Base-by-base conservation (phyloP, 1,139 yeast species). In the Geotrichum fermentans region DNA sequence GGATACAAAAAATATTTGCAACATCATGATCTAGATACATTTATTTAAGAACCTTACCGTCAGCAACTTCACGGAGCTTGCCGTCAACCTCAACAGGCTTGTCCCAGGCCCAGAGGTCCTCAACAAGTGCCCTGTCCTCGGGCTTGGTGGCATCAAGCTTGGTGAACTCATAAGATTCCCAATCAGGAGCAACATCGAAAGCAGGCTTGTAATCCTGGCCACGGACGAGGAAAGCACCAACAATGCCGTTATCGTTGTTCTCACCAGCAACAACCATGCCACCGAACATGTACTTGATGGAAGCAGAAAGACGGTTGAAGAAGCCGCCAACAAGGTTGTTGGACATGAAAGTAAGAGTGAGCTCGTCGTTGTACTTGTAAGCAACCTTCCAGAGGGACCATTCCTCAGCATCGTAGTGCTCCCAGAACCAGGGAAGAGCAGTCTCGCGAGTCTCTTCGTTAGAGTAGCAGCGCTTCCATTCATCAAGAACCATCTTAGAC, bases 361-460 rank as follows among this genome's bases (percentile, higher is more conserved):
- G 82, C 78, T 92, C 98, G 63, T 92, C 97, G 72, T 92, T 90
- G 80, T 92, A 92, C 80, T 86, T 88, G 89, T 86, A 92, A 69
- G 82, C 95, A 65, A 90, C 95, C 78, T 79, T 87, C 89, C 89
- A 92, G 65, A 92, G 73, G 54, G 97, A 90, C 88, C 90, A 92
- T 73, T 92, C 97, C 61, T 82, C 79, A 59, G 94, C 81, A 75
- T 90, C 82, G 79, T 79, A 90, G 76, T 86, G 82, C 71, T 85
- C 84, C 96, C 97, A 92, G 90, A 92, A 92, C 92, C 94, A 92
- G 69, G 97, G 97, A 62, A 92, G 78, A 60, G 97, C 97, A 61
- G 72, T 80, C 69, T 82, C 84, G 76, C 97, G 88, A 66, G 97
- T 90, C 67, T 92, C 97, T 73, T 89, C 94, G 80, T 92, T 92